These are phyloP conservation scores for Fragosphaeria purpurea DNA, from an alignment of 2,329 filamentous ascomycete genomes.

Conservation along the genomic window DNA sequence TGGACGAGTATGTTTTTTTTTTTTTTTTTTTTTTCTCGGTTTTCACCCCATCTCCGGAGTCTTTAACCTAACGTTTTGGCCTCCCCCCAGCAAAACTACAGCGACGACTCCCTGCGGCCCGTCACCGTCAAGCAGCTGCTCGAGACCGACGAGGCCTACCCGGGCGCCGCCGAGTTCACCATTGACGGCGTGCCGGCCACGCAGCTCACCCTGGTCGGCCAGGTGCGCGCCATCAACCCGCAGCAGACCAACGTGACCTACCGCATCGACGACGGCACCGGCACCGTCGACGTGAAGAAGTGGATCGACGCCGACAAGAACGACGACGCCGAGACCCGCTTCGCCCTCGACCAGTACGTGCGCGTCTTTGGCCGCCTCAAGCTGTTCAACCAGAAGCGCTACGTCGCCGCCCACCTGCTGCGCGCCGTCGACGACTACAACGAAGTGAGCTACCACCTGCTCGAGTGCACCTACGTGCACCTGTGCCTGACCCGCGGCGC, in stretches of 20 bases:
- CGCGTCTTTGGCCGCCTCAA: constrained; percentile 80
- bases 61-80: neutral
- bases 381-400: constrained; percentile 71
- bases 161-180: constrained; percentile 58
- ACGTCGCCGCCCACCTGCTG: constrained; percentile 71
- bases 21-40: neutral
- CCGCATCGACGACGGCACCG: constrained; percentile 90
- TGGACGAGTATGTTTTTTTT: constrained; percentile 15
- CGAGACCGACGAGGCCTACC: constrained; percentile 67
- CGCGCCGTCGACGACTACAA: constrained; percentile 76
- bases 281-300: constrained; percentile 80
- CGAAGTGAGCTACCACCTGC: constrained; percentile 84
- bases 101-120: constrained; percentile 80
- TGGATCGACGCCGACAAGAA: constrained; percentile 62
- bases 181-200: constrained; percentile 69
- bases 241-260: constrained; percentile 89
- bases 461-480: constrained; percentile 85
- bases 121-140: constrained; percentile 93
- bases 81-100: constrained; percentile 38
- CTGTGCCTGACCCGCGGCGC: constrained; percentile 69
- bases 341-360: constrained; percentile 68
- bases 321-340: constrained; percentile 31
- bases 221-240: constrained; percentile 77
- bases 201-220: constrained; percentile 77
- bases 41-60: neutral